Evolutionary conservation across 805 yeast genomes (phyloP).

Genomic region (Zygotorulaspora sp.): DNA sequence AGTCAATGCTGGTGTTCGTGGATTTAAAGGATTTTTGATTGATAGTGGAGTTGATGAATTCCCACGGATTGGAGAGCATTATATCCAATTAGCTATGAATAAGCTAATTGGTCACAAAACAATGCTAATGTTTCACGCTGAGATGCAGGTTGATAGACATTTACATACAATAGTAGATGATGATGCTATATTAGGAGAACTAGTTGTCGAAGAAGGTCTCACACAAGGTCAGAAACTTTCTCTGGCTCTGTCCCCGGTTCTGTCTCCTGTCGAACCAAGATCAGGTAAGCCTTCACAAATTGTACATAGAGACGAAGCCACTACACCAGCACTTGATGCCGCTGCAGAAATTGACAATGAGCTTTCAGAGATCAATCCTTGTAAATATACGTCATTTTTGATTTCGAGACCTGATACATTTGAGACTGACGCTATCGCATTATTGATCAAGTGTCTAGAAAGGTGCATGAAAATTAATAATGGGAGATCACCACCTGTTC

Average conservation of each 20-base stretch:
- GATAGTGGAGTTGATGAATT: slow-evolving; percentile 97
- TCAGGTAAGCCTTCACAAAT: slow-evolving; percentile 41
- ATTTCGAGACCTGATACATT: slow-evolving; percentile 85
- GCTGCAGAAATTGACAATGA: slow-evolving; percentile 41
- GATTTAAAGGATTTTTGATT: slow-evolving; percentile 88
- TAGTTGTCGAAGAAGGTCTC: slow-evolving; percentile 31
- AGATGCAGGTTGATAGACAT: slow-evolving; percentile 54
- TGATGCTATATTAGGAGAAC: slow-evolving; percentile 18
- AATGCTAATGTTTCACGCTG: slow-evolving; percentile 88
- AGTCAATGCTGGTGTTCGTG: slow-evolving; percentile 82
- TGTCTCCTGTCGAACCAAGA: slow-evolving; percentile 58
- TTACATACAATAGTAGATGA: slow-evolving; percentile 33
- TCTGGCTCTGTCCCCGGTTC: slow-evolving; percentile 50
- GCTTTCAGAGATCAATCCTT: slow-evolving; percentile 52
- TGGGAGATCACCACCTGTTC: slow-evolving; percentile 59
- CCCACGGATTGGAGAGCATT: slow-evolving; percentile 66
- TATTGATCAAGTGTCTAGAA: slow-evolving; percentile 60
- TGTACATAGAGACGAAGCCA: slow-evolving; percentile 28
- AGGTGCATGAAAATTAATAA: slow-evolving; percentile 22
- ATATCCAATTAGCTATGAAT: slow-evolving; percentile 64
- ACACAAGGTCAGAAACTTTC: slow-evolving; percentile 50
- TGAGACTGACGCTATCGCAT: slow-evolving; percentile 78
- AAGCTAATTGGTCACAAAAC: slow-evolving; percentile 60
- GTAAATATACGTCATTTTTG: slow-evolving; percentile 64
- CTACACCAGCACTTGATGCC: slow-evolving; percentile 39